phyloP scores from a whole-genome alignment of 208 protist genomes.

The Leishmania guyanensis region DNA sequence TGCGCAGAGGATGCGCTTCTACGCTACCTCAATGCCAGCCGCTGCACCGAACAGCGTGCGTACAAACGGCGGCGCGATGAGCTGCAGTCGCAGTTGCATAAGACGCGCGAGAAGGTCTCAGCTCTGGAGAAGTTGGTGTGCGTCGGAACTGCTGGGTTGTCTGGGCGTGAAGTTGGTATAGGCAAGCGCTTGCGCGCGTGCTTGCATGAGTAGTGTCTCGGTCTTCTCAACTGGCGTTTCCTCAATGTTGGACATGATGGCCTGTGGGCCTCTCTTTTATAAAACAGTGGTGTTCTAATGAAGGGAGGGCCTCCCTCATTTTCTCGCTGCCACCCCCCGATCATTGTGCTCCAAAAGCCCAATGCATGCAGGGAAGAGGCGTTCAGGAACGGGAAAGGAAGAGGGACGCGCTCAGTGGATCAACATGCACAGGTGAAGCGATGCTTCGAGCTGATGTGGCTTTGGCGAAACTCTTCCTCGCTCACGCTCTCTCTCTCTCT shows the following conservation, averaged over 20 bases:
- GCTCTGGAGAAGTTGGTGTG: constrained; percentile 43
- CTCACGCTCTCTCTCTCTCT: not conserved
- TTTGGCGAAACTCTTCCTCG: not conserved
- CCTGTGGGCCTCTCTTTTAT: not conserved
- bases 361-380: not conserved
- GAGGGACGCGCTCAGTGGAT: not conserved
- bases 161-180: not conserved
- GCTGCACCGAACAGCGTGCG: constrained; percentile 41
- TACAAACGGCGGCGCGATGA: constrained; percentile 34
- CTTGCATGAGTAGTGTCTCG: constrained; percentile 1
- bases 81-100: constrained; percentile 17
- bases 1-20: constrained; percentile 15
- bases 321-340: not conserved
- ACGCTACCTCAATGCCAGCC: constrained; percentile 36
- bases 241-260: not conserved
- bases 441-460: not conserved
- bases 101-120: constrained; percentile 34
- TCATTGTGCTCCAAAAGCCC: not conserved
- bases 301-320: not conserved
- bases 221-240: not conserved
- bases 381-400: not conserved
- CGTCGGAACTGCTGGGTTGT: not conserved
- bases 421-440: not conserved
- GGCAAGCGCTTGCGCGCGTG: constrained; percentile 2
- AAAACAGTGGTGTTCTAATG: not conserved